Conservation (phyloP, 495 filamentous ascomycete species). For the Oidiodendron maius region DNA sequence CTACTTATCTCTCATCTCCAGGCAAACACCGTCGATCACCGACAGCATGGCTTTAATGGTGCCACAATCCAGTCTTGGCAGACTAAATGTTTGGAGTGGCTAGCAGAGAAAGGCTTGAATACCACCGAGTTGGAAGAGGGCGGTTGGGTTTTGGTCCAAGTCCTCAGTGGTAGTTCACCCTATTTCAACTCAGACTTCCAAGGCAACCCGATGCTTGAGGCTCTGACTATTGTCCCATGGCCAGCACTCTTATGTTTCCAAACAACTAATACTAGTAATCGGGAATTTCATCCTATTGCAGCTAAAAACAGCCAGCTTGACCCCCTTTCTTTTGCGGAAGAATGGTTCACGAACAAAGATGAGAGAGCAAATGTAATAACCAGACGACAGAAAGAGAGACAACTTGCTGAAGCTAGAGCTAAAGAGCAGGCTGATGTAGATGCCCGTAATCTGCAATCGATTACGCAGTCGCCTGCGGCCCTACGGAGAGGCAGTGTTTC, state of each 20-base stretch:
- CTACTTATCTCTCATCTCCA: slow-evolving; percentile 6
- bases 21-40: neutral
- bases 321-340: slow-evolving; percentile 60
- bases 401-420: slow-evolving; percentile 30
- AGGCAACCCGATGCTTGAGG: slow-evolving; percentile 11
- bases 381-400: slow-evolving; percentile 47
- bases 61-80: slow-evolving; percentile 20
- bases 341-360: slow-evolving; percentile 52
- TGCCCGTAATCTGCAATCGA: slow-evolving; percentile 23
- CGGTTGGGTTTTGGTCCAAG: slow-evolving; percentile 22
- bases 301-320: slow-evolving; percentile 31
- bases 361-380: slow-evolving; percentile 40
- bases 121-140: slow-evolving; percentile 12
- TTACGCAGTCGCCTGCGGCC: slow-evolving; percentile 33
- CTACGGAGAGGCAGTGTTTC: slow-evolving; percentile 46
- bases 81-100: slow-evolving; percentile 20
- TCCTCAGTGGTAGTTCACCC: slow-evolving; percentile 11
- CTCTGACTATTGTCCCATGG: slow-evolving; percentile 28
- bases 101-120: slow-evolving; percentile 18
- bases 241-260: slow-evolving; percentile 44
- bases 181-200: slow-evolving; percentile 13
- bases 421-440: slow-evolving; percentile 32
- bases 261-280: slow-evolving; percentile 3
- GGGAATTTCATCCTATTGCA: neutral
- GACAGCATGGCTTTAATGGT: neutral